Conservation (phyloP, 2,329 filamentous ascomycete species). For the Arthroderma uncinatum region DNA sequence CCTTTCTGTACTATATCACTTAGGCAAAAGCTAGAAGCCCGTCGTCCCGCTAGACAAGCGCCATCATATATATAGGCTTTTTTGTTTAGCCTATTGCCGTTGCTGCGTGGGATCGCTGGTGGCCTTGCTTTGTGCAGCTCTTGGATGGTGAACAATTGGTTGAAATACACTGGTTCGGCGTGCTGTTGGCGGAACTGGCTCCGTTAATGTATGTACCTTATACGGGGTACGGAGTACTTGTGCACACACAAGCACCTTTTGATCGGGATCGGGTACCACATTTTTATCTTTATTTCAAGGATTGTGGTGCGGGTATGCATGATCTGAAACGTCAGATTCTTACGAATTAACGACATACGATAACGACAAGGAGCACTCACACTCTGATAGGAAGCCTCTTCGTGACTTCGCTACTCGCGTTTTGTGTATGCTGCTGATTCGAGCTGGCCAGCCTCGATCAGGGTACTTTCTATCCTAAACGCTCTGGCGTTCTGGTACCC, state of each 20-base stretch:
- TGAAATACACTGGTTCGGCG: not conserved
- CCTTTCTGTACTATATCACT: not conserved
- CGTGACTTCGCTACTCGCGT: not conserved
- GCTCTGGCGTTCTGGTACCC: not conserved
- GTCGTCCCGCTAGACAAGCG: not conserved
- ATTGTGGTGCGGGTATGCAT: not conserved
- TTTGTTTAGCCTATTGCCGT: not conserved
- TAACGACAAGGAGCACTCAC: not conserved
- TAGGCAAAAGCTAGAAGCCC: not conserved
- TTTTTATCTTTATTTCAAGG: not conserved
- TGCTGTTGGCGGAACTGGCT: not conserved
- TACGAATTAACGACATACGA: not conserved
- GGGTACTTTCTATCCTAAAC: not conserved
- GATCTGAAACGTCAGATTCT: not conserved
- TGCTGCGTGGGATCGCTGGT: not conserved
- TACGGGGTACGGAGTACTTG: too few species aligned
- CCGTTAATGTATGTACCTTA: too few species aligned
- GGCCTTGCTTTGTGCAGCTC: not conserved
- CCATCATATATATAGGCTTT: not conserved
- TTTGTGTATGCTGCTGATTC: not conserved
- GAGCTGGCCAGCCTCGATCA: not conserved
- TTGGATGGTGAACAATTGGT: not conserved
- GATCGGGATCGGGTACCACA: not conserved
- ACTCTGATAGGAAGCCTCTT: not conserved
- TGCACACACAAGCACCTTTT: too few species aligned